Percentiles rank a stretch among this genome's conserved stretches.
phyloP scores from a whole-genome alignment of 257 asterid genomes.

The Solanum pimpinellifolium region DNA sequence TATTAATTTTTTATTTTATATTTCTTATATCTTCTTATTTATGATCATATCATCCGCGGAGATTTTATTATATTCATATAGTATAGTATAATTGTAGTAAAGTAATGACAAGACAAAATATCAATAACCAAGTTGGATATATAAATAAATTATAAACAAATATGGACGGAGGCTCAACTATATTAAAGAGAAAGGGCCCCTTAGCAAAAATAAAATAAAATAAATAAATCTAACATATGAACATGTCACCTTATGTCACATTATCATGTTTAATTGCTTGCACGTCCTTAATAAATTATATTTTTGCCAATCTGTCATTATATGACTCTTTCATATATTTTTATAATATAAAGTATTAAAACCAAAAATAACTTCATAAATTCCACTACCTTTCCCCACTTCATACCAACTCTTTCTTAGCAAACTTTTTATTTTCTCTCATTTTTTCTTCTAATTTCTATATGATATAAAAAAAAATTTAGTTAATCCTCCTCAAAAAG shows the following conservation, averaged over 20 bases:
- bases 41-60: too few species aligned
- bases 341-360: slow-evolving; percentile 6
- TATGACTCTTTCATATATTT: slow-evolving; percentile 12
- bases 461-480: not conserved
- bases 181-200: slow-evolving; percentile 13
- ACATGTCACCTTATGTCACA: slow-evolving; percentile 17
- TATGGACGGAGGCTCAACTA: not conserved
- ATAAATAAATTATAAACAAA: not conserved
- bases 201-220: not conserved
- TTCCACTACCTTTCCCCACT: slow-evolving; percentile 27
- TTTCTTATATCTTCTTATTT: too few species aligned
- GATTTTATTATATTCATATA: too few species aligned
- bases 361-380: slow-evolving; percentile 18
- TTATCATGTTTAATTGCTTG: slow-evolving; percentile 40
- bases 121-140: slow-evolving; percentile 1
- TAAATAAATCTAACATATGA: not conserved
- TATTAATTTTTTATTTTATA: too few species aligned
- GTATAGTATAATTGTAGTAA: not conserved
- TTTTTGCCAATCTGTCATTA: slow-evolving; percentile 59
- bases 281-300: slow-evolving; percentile 58
- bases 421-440: not conserved
- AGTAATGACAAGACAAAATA: slow-evolving; percentile 13
- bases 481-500: not conserved
- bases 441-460: not conserved
- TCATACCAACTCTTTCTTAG: slow-evolving; percentile 21